phyloP scores from a whole-genome alignment of 2,329 filamentous ascomycete species.

The Aspergillus tamarii region DNA sequence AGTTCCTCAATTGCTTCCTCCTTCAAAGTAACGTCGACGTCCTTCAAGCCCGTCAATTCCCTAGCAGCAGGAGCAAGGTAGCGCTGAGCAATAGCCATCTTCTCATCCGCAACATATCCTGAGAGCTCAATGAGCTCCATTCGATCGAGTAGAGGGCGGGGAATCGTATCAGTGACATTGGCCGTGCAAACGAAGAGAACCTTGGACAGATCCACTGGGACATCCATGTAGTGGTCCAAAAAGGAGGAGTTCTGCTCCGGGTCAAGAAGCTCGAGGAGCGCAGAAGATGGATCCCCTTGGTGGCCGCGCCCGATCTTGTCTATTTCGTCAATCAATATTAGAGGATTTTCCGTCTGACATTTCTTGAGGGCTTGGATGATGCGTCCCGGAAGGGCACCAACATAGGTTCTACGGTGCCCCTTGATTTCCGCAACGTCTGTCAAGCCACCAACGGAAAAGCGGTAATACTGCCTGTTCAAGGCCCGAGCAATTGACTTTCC shows the following conservation, averaged over 20 bases:
- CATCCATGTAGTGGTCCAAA: constrained; percentile 97
- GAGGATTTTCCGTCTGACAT: constrained; percentile 96
- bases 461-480: constrained; percentile 93
- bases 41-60: constrained; percentile 85
- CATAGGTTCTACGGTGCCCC: constrained; percentile 93
- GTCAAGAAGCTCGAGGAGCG: constrained; percentile 88
- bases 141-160: constrained; percentile 86
- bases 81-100: constrained; percentile 94
- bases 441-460: constrained; percentile 95
- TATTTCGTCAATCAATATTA: constrained; percentile 95
- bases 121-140: constrained; percentile 98
- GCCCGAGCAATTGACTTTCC: constrained; percentile 97
- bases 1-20: constrained; percentile 91
- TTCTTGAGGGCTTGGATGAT: constrained; percentile 99
- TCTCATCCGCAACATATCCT: constrained; percentile 96
- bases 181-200: constrained; percentile 98
- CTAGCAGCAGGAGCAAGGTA: constrained; percentile 95
- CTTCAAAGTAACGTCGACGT: constrained; percentile 85
- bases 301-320: constrained; percentile 98
- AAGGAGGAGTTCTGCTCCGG: constrained; percentile 98
- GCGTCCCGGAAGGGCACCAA: constrained; percentile 89
- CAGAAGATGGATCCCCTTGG: constrained; percentile 94
- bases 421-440: constrained; percentile 99
- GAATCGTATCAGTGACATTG: constrained; percentile 98
- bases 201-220: constrained; percentile 95